Percentiles rank a stretch among this genome's conserved stretches.
Conservation (phyloP, 1,139 yeast species). For the Meyerozyma athensensis region DNA sequence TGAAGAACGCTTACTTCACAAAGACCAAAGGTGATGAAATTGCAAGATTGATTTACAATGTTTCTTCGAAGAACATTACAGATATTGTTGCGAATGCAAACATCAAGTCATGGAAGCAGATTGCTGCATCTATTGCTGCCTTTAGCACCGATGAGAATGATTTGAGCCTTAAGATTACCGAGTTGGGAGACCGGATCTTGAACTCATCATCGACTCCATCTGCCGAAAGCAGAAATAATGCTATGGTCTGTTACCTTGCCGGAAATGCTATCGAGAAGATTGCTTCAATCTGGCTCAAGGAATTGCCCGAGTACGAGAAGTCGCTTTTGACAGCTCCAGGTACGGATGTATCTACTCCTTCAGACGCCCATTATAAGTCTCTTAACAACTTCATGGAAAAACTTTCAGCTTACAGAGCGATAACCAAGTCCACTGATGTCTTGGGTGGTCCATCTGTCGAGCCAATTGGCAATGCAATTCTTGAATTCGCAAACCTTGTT, state of each 20-base stretch:
- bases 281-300: slow-evolving; percentile 79
- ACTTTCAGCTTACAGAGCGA: slow-evolving; percentile 67
- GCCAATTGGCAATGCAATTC: slow-evolving; percentile 51
- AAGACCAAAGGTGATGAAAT: slow-evolving; percentile 50
- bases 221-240: slow-evolving; percentile 54
- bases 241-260: slow-evolving; percentile 73
- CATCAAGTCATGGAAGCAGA: slow-evolving; percentile 76
- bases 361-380: slow-evolving; percentile 82
- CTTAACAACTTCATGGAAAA: slow-evolving; percentile 81
- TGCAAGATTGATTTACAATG: slow-evolving; percentile 70
- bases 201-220: slow-evolving; percentile 16
- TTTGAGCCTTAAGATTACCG: slow-evolving; percentile 53
- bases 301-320: slow-evolving; percentile 57
- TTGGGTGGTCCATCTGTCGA: slow-evolving; percentile 46
- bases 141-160: slow-evolving; percentile 44
- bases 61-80: slow-evolving; percentile 53
- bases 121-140: slow-evolving; percentile 66
- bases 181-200: slow-evolving; percentile 63
- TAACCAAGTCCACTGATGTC: slow-evolving; percentile 36
- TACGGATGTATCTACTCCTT: slow-evolving; percentile 47
- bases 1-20: slow-evolving; percentile 64
- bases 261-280: slow-evolving; percentile 80
- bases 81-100: slow-evolving; percentile 80
- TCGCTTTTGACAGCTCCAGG: slow-evolving; percentile 41
- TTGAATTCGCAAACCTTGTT: slow-evolving; percentile 77